Evolutionary conservation across 805 yeast genomes (phyloP).

Genomic region (Suhomyces faveliae): DNA sequence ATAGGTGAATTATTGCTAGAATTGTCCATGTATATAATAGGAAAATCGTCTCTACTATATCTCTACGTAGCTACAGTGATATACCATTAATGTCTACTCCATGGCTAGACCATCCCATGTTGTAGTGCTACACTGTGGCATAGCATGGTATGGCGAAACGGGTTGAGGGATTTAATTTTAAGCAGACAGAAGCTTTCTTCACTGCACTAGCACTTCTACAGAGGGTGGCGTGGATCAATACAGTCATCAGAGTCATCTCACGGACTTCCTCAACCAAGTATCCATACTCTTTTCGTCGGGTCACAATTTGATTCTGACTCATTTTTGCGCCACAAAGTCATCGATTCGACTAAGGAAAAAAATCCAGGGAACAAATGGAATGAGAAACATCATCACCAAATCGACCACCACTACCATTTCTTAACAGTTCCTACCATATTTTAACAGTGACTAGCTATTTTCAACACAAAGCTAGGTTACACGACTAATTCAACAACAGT

Average conservation of each 20-base stretch:
- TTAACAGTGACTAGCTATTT: neutral
- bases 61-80: neutral
- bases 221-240: neutral
- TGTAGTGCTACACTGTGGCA: neutral
- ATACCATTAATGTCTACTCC: neutral
- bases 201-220: neutral
- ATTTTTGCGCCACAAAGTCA: neutral
- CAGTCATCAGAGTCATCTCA: neutral
- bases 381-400: neutral
- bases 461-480: conserved; percentile 1
- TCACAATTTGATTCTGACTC: neutral
- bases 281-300: neutral
- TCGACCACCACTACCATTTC: neutral
- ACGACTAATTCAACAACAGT: neutral
- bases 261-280: neutral
- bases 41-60: neutral
- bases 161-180: neutral
- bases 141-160: neutral
- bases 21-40: neutral
- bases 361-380: neutral
- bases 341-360: neutral
- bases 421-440: neutral
- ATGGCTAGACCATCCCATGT: neutral
- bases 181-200: neutral
- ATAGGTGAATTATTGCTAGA: neutral